phyloP scores from a whole-genome alignment of 768 basidiomycete species.

The Suillus sp. region DNA sequence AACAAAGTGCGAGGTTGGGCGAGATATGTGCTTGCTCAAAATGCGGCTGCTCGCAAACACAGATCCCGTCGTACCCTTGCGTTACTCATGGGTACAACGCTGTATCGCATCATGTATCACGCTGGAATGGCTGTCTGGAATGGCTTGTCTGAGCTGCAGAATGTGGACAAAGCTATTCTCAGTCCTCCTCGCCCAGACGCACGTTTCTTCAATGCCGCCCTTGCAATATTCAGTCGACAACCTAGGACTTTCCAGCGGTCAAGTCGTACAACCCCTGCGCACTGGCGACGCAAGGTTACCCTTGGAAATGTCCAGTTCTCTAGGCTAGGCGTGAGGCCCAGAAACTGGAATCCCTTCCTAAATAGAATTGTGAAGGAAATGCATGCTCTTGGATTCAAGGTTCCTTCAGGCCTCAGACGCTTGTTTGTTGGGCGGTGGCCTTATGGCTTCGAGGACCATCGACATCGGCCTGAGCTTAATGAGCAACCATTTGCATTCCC shows the following conservation, averaged over 20 bases:
- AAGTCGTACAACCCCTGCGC: conserved; percentile 20
- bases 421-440: conserved; percentile 42
- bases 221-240: conserved; percentile 44
- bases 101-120: conserved; percentile 40
- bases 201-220: conserved; percentile 67
- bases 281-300: conserved; percentile 35
- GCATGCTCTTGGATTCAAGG: conserved; percentile 38
- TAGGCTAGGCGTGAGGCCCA: conserved; percentile 26
- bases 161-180: conserved; percentile 30
- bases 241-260: conserved; percentile 23
- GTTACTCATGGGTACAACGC: conserved; percentile 30
- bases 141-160: conserved; percentile 23
- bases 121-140: conserved; percentile 33
- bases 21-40: conserved; percentile 29
- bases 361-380: conserved; percentile 42
- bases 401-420: conserved; percentile 43
- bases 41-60: conserved; percentile 22
- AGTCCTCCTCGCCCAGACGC: conserved; percentile 53
- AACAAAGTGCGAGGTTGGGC: conserved; percentile 39
- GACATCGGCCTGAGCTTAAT: conserved; percentile 18
- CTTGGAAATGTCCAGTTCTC: conserved; percentile 31
- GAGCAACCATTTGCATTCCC: conserved; percentile 33
- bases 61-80: conserved; percentile 31
- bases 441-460: conserved; percentile 22
- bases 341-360: conserved; percentile 37